Percentiles rank a stretch among this genome's conserved stretches.
Evolutionary conservation across 2,329 filamentous ascomycete species (phyloP).

Genomic region (Ophioceras dolichostomum): DNA sequence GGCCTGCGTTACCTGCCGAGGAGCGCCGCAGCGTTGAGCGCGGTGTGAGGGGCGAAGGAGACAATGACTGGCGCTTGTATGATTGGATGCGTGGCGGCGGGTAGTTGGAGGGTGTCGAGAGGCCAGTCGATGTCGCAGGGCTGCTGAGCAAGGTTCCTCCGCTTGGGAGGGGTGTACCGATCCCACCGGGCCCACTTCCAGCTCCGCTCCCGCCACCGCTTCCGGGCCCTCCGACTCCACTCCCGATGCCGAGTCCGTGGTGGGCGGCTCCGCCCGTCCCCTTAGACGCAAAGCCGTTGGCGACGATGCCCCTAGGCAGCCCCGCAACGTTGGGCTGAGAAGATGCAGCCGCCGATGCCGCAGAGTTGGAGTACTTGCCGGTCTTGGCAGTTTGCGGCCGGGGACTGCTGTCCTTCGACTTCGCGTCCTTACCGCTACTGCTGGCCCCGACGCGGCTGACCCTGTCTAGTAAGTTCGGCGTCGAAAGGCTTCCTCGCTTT

Average conservation of each 20-base stretch:
- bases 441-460: constrained; percentile 33
- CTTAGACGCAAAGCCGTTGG: constrained; percentile 34
- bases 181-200: constrained; percentile 10
- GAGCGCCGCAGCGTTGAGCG: constrained; percentile 75
- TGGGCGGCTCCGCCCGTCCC: constrained; percentile 6
- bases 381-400: constrained; percentile 50
- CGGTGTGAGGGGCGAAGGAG: constrained; percentile 78
- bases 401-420: constrained; percentile 40
- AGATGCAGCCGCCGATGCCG: constrained; percentile 19
- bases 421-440: constrained; percentile 22
- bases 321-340: constrained; percentile 24
- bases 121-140: too few relatives aligned
- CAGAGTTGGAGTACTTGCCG: too few relatives aligned
- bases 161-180: constrained; percentile 13
- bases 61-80: constrained; percentile 67
- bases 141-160: too few relatives aligned
- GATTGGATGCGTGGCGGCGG: constrained; percentile 1
- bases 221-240: constrained; percentile 8
- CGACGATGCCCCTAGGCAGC: constrained; percentile 36
- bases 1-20: constrained; percentile 64
- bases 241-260: constrained; percentile 12
- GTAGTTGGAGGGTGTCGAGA: too few relatives aligned
- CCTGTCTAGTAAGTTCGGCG: constrained; percentile 44
- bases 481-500: constrained; percentile 42
- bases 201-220: constrained; percentile 11